phyloP scores from a whole-genome alignment of 768 basidiomycete genomes.

The Termitomyces sp. region DNA sequence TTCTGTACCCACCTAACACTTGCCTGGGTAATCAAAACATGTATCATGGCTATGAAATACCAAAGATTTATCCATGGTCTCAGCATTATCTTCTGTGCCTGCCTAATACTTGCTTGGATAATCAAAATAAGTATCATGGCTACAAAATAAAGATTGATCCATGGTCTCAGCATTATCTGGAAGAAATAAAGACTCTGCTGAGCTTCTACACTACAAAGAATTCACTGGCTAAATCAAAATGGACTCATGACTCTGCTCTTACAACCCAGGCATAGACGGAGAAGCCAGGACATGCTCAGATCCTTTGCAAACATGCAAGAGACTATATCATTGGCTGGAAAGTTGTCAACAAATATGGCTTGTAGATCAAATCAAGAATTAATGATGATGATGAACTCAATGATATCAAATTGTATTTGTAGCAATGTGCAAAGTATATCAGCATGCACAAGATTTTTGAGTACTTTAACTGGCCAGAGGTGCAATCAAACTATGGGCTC shows the following conservation, averaged over 20 bases:
- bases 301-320: conserved; percentile 19
- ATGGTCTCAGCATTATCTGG: conserved; percentile 4
- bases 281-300: conserved; percentile 12
- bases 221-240: not conserved
- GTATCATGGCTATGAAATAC: not conserved
- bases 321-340: conserved; percentile 7
- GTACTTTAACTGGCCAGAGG: conserved; percentile 13
- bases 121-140: not conserved
- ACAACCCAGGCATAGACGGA: conserved; percentile 2
- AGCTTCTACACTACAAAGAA: conserved; percentile 6
- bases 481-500: conserved; percentile 10
- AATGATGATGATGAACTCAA: conserved; percentile 19
- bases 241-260: conserved; percentile 11
- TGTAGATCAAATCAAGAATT: conserved; percentile 15
- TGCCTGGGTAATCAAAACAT: not conserved
- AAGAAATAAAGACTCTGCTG: conserved; percentile 11
- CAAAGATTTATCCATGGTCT: not conserved
- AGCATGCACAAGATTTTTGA: conserved; percentile 20
- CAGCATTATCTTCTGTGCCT: not conserved
- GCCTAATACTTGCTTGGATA: not conserved
- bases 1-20: not conserved
- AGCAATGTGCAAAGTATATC: conserved; percentile 22
- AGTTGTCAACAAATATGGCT: conserved; percentile 19
- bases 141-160: conserved; percentile 3
- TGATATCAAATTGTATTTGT: conserved; percentile 16